These are phyloP conservation scores for Botryotinia convoluta DNA, from an alignment of 2,329 filamentous ascomycete species.

Conservation along the genomic window DNA sequence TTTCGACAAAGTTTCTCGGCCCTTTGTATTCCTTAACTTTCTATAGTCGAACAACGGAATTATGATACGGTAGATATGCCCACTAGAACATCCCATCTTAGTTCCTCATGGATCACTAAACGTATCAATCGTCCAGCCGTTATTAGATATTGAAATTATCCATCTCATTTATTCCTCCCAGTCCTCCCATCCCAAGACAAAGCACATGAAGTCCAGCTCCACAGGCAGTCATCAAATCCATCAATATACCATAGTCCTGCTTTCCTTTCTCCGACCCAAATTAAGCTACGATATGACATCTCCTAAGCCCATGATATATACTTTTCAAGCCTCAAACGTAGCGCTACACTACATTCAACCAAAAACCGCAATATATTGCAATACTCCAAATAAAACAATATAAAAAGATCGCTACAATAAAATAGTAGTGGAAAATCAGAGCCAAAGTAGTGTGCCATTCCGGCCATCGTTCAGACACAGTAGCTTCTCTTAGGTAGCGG, in stretches of 20 bases:
- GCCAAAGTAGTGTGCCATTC: not conserved
- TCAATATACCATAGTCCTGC: not conserved
- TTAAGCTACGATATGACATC: too few species aligned
- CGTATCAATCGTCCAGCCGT: not conserved
- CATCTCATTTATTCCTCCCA: not conserved
- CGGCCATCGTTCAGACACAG: not conserved
- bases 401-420: too few species aligned
- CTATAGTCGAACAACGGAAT: not conserved
- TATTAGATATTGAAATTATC: not conserved
- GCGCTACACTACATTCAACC: too few species aligned
- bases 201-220: not conserved
- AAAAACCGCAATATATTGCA: too few species aligned
- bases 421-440: too few species aligned
- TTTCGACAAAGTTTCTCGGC: not conserved
- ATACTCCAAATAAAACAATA: too few species aligned
- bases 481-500: not conserved
- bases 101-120: too few species aligned
- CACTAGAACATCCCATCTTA: not conserved
- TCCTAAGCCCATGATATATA: too few species aligned
- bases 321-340: too few species aligned
- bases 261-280: not conserved
- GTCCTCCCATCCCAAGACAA: not conserved
- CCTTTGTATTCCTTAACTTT: not conserved
- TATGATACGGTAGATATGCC: not conserved
- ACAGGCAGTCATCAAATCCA: not conserved